phyloP scores from a whole-genome alignment of 345 rosid genomes.

The Sonneratia alba region DNA sequence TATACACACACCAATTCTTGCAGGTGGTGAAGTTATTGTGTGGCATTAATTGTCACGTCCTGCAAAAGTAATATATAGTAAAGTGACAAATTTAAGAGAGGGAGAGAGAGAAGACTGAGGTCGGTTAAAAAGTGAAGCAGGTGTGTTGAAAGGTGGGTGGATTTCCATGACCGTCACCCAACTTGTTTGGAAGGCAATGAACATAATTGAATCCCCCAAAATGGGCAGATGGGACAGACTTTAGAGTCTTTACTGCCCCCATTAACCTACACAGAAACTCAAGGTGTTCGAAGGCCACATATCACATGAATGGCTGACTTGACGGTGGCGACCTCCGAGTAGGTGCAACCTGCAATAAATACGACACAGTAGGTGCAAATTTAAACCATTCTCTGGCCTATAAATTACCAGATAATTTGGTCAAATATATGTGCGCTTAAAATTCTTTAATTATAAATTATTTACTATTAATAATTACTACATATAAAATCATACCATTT shows the following conservation, averaged over 20 bases:
- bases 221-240: neutral
- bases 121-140: neutral
- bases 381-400: too few relatives aligned
- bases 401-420: too few relatives aligned
- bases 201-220: neutral
- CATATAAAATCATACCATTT: too few relatives aligned
- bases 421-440: too few relatives aligned
- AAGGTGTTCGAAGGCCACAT: too few relatives aligned
- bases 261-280: neutral
- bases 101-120: neutral
- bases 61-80: neutral
- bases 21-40: neutral
- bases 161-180: neutral
- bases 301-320: neutral
- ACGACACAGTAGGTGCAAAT: neutral
- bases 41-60: neutral
- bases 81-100: neutral
- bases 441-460: too few relatives aligned
- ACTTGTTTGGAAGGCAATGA: neutral
- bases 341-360: neutral
- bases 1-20: neutral
- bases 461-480: too few relatives aligned
- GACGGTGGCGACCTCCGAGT: neutral
- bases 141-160: neutral
- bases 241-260: neutral